Evolutionary conservation across 2,329 filamentous ascomycete species (phyloP), one percentile per base, ranked within the genome.

Genomic region (Tolypocladium paradoxum): DNA sequence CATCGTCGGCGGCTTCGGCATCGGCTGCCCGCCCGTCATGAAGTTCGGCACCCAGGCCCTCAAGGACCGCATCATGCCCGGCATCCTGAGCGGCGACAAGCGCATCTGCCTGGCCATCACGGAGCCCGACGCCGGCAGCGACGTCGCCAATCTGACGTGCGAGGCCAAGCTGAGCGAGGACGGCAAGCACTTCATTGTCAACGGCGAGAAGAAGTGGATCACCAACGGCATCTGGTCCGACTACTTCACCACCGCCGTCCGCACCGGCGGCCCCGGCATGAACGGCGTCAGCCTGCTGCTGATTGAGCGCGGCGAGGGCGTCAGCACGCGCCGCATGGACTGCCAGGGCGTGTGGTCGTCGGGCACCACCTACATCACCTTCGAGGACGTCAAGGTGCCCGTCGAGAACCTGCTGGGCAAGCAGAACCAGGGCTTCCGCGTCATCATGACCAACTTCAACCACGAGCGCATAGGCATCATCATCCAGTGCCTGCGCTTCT

Each of bases 121-220:
- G 0, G 93, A 99, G 74, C 93, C 87, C 56, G 92, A 97, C 73
- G 93, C 91, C 14, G 93, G 93, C 46, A 90, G 84, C 60, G 93
- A 99, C 68, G 93, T 99, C 11, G 93, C 93, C 55, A 97, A 96
- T 73, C 70, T 99, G 60, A 93, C 85, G 16, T 97, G 92, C 70
- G 91, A 97, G 77, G 93, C 93, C 29, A 96, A 96, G 78, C 80
- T 97, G 54, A 88, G 82, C 58, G 88, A 93, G 62, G 93, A 99
- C 64, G 93, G 93, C 65, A 97, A 97, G 78, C 90, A 97, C 75
- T 99, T 95, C 73, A 97, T 97, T 61, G 93, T 99, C 73, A 99
- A 97, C 66, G 93, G 93, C 53, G 92, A 96, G 82, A 97, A 99
- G 87, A 99, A 99, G 76, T 97, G 93, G 92, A 97, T 97, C 71